Evolutionary conservation across 2,329 filamentous ascomycete species (phyloP), one percentile per base, ranked within the genome.

Genomic region (Fusarium coicis): DNA sequence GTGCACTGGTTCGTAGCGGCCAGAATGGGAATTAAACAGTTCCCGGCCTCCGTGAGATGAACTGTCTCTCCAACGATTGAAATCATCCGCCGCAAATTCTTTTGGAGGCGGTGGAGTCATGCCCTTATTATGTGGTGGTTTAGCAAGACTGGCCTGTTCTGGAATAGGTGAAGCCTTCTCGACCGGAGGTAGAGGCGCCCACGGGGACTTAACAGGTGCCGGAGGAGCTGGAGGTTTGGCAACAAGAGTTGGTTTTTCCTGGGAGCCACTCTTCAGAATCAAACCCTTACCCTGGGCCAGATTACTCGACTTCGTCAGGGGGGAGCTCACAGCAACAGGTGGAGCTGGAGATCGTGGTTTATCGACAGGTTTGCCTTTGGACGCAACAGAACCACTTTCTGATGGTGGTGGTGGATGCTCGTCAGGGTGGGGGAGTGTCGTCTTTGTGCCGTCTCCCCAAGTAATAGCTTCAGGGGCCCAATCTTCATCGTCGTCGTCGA

Each of bases 31-130:
- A 80, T 98, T 98, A 84, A 91, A 98, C 0, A 98, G 86, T 81
- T 98, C 95, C 63, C 93, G 88, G 70, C 90, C 91, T 16, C 88
- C 86, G 63, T 88, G 86, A 2, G 85, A 79, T 40, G 87, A 86
- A 10, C 91, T 89, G 70, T 97, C 94, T 77, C 93, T 89, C 92
- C 93, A 97, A 70, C 96, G 89, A 80, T 92, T 97, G 79, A 98
- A 98, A 74, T 97, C 96, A 81, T 98, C 96, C 0, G 95, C 93
- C 10, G 95, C 94, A 72, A 98, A 97, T 80, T 98, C 95, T 78
- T 94, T 94, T 19, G 60, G 64, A 1, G 79, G 85, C 23, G 86
- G 86, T 56, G 86, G 86, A 23, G 85, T 84, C 73, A 85, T 84
- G 59, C 84, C 84, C 69, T 91, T 91, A 65, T 85, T 87, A 28